phyloP scores from a whole-genome alignment of 495 filamentous ascomycete genomes.

The Podospora conica region DNA sequence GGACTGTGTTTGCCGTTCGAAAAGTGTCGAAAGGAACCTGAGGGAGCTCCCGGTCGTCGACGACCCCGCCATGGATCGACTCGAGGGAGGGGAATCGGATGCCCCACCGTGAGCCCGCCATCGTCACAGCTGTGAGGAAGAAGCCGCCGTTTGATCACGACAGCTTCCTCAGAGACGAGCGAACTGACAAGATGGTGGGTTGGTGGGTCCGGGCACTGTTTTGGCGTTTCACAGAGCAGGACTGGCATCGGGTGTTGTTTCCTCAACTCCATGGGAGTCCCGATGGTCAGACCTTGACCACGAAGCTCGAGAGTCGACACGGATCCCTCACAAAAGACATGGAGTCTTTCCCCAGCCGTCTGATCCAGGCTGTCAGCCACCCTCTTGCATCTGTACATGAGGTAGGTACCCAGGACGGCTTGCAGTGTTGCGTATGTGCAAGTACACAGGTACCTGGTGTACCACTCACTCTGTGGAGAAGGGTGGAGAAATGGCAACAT shows the following conservation, averaged over 20 bases:
- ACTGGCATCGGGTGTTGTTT: too few relatives aligned
- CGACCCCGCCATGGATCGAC: conserved; percentile 2
- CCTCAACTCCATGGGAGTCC: too few relatives aligned
- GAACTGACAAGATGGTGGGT: not conserved
- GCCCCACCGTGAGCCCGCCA: conserved; percentile 2
- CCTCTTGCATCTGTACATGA: not conserved
- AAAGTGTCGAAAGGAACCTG: too few relatives aligned
- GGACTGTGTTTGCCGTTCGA: not conserved
- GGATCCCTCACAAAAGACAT: too few relatives aligned
- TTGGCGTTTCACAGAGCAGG: not conserved
- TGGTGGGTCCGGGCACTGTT: not conserved
- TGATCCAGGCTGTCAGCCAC: not conserved
- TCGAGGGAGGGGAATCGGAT: not conserved
- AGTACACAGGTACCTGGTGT: not conserved
- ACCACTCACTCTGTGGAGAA: not conserved
- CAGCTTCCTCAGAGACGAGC: not conserved
- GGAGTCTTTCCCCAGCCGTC: too few relatives aligned
- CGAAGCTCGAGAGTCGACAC: not conserved
- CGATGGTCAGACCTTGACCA: too few relatives aligned
- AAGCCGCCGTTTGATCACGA: not conserved
- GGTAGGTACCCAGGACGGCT: not conserved
- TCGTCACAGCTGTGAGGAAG: not conserved
- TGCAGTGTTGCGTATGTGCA: not conserved
- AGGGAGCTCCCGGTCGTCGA: not conserved
- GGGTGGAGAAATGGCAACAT: not conserved